Conservation (phyloP, 768 basidiomycete genomes). For the Termitomyces sp. region DNA sequence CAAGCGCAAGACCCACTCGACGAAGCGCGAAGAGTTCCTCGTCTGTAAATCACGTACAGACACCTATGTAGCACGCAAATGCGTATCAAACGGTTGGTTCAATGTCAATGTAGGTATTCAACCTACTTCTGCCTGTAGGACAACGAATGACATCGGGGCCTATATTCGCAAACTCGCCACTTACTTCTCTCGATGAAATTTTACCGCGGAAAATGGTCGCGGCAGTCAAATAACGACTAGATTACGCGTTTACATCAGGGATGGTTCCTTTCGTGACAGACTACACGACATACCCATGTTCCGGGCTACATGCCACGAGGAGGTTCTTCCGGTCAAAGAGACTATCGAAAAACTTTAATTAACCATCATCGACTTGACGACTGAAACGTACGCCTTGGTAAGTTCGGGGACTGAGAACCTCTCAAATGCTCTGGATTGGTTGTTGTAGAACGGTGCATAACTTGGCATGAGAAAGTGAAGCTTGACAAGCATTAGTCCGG, state of each 20-base stretch:
- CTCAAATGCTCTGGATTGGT: constrained; percentile 56
- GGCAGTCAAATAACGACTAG: constrained; percentile 55
- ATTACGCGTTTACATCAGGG: not conserved
- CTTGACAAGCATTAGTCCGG: constrained; percentile 28
- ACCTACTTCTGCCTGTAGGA: constrained; percentile 48
- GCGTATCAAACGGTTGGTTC: not conserved
- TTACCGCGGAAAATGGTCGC: constrained; percentile 86
- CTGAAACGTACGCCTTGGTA: constrained; percentile 56
- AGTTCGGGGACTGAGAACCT: constrained; percentile 61
- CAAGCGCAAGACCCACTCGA: constrained; percentile 52
- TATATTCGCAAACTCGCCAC: constrained; percentile 21
- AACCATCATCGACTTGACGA: not conserved
- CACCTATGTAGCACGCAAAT: constrained; percentile 35
- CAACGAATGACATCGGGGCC: constrained; percentile 31
- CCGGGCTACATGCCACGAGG: constrained; percentile 80
- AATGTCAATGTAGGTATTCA: constrained; percentile 4
- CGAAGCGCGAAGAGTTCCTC: constrained; percentile 71
- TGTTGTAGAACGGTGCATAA: constrained; percentile 84
- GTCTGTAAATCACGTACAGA: constrained; percentile 69
- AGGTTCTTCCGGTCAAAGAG: constrained; percentile 78
- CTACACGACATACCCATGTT: constrained; percentile 50
- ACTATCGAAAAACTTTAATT: constrained; percentile 28
- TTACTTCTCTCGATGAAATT: constrained; percentile 74
- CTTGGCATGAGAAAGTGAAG: constrained; percentile 96
- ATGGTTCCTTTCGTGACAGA: not conserved